Evolutionary conservation across 2,329 filamentous ascomycete genomes (phyloP), one percentile per base, ranked within the genome.

Genomic region (Scedosporium dehoogii): DNA sequence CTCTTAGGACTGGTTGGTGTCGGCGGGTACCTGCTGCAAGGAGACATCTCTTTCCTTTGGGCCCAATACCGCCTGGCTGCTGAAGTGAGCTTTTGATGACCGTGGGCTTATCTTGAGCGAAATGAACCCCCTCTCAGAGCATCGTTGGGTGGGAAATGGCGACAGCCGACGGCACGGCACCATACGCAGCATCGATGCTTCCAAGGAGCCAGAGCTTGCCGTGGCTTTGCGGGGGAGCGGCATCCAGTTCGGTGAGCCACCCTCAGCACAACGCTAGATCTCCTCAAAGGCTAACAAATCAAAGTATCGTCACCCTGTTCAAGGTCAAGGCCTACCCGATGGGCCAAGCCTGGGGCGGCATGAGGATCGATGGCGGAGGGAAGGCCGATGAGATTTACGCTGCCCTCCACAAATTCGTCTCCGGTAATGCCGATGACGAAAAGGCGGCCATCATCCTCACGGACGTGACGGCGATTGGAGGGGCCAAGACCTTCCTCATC

Each of bases 331-430:
- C 71, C 1, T 62, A 69, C 63, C 68, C 71, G 12, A 71, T 74
- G 33, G 72, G 68, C 25, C 62, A 73, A 58, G 70, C 76, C 21
- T 77, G 73, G 73, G 75, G 75, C 14, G 75, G 75, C 2, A 66
- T 66, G 4, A 70, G 73, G 3, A 59, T 71, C n/a, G 77, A 75
- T 64, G 67, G 65, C 27, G 63, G 56, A 3, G 64, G 55, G 7
- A 64, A 74, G 27, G 66, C 68, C 0, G 66, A 70, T 9, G 66
- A 69, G 38, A 65, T 76, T n/a, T 71, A 70, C 63, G 67, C 66
- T 29, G 71, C 70, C 5, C 65, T 75, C 16, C 73, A 75, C 63
- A 65, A 71, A 16, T 74, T 73, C 51, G 64, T 70, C 1, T 66
- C 68, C 4, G 64, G 65, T 3, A 69, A 69, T 14, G 61, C 65